Evolutionary conservation across 139 green algal genomes (phyloP), one percentile per base, ranked within the genome.

Genomic region (Raphidocelis subcapitata): DNA sequence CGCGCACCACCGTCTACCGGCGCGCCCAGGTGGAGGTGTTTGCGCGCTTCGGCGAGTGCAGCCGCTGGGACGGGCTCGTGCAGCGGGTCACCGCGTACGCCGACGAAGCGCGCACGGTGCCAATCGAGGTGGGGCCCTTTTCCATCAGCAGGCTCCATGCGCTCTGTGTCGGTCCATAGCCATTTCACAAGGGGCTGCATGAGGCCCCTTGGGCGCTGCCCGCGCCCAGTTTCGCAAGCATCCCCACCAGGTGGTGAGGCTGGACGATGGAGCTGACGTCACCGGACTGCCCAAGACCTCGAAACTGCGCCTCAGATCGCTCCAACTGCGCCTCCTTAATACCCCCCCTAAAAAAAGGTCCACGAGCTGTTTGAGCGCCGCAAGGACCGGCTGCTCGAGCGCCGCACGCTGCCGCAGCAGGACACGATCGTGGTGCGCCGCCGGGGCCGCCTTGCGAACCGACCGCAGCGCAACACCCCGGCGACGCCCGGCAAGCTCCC

Each of bases 41-140:
- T 64, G 91, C 92, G 0, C 67, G 76, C 31, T 95, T 93, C 73
- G 92, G 92, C 24, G 89, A 95, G 68, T 94, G 87, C 82, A 77
- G 57, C 23, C 83, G 89, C 46, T 96, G 88, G 87, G 91, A 97
- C 54, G 92, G 92, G 36, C 82, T 94, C 75, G 80, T 93, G 63
- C 61, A 92, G 71, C 79, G 80, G n/a, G 64, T 97, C 33, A 83
- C 83, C 5, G 31, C 88, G 37, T 94, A 86, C 69, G 71, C 76
- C 26, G 88, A 94, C 55, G 82, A 89, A 5, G 82, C 81, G 33
- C 69, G 86, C 31, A 88, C 74, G 35, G 32, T 73, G 24, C 54
- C 85, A 31, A 21, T 62, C 2, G 79, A 88, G 73, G 74, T 81
- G 61, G 1, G 67, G 14, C 14, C 26, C 28, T 36, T 54, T 12